A percentile compares a stretch with the other conserved stretches of the same genome.
phyloP scores from a whole-genome alignment of 2,329 filamentous ascomycete genomes.

The Ophiosphaerella herpotricha region DNA sequence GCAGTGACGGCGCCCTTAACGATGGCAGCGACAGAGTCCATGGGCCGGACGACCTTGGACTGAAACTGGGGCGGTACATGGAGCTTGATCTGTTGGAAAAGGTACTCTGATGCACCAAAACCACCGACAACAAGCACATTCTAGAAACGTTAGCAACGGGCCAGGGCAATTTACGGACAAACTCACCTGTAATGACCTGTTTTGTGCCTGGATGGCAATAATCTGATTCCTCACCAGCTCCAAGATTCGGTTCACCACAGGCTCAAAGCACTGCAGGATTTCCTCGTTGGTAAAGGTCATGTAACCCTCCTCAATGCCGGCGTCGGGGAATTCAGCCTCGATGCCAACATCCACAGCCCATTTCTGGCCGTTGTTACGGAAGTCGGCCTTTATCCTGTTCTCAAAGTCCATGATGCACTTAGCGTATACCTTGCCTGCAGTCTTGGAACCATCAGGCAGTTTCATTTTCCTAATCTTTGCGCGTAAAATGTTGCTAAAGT shows the following conservation, averaged over 20 bases:
- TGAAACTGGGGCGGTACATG: conserved; percentile 98
- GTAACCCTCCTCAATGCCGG: conserved; percentile 97
- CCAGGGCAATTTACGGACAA: not conserved
- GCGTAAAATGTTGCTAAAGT: conserved; percentile 96
- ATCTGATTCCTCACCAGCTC: conserved; percentile 98
- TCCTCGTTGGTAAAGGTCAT: conserved; percentile 99
- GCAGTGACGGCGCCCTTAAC: conserved; percentile 98
- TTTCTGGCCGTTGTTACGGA: conserved; percentile 98
- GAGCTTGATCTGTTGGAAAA: conserved; percentile 99
- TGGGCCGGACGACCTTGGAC: conserved; percentile 94
- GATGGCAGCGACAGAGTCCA: conserved; percentile 98
- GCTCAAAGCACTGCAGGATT: conserved; percentile 98
- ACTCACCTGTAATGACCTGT: conserved; percentile 78
- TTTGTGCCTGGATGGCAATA: conserved; percentile 97
- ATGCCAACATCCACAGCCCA: conserved; percentile 99
- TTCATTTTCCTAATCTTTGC: conserved; percentile 99
- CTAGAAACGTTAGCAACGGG: conserved; percentile 46
- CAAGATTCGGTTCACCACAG: conserved; percentile 94
- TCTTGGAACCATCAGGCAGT: conserved; percentile 93
- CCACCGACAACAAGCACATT: conserved; percentile 97
- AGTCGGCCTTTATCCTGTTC: conserved; percentile 99
- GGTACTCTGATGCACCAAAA: conserved; percentile 96
- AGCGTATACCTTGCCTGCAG: conserved; percentile 95
- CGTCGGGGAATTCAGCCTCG: conserved; percentile 96
- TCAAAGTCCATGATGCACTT: conserved; percentile 99